Conservation (phyloP, 179 eudicot genomes). For the Beta macrorhiza region DNA sequence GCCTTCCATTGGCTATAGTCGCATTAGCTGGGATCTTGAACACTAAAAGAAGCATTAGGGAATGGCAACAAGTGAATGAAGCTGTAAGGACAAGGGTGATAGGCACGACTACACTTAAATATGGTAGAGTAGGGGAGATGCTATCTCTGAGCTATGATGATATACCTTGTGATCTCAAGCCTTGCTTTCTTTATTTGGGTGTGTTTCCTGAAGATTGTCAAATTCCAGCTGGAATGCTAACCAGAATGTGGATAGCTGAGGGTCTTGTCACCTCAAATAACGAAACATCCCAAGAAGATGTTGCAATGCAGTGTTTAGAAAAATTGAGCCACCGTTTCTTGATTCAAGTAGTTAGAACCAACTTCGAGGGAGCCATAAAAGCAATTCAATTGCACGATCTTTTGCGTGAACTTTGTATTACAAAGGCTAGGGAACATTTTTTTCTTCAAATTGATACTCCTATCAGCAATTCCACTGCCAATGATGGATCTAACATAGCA, state of each 20-base stretch:
- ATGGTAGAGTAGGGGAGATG: conserved; percentile 36
- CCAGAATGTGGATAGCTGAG: conserved; percentile 63
- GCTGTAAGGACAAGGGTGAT: conserved; percentile 35
- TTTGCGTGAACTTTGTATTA: conserved; percentile 48
- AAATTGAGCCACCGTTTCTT: conserved; percentile 52
- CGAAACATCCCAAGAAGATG: conserved; percentile 45
- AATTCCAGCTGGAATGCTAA: conserved; percentile 40
- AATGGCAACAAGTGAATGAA: conserved; percentile 54
- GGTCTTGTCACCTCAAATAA: conserved; percentile 40
- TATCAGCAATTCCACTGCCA: not conserved
- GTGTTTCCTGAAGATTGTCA: conserved; percentile 46
- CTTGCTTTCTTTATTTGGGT: conserved; percentile 60
- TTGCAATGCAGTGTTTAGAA: conserved; percentile 39
- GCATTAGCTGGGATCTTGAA: conserved; percentile 56
- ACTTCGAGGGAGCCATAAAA: conserved; percentile 42
- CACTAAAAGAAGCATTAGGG: conserved; percentile 34
- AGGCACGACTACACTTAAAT: conserved; percentile 33
- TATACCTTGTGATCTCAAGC: conserved; percentile 50
- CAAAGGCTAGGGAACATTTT: conserved; percentile 35
- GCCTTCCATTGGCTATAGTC: conserved; percentile 61
- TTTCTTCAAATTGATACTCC: conserved; percentile 27
- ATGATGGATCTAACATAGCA: not conserved
- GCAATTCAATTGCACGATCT: conserved; percentile 51
- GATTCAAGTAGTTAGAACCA: conserved; percentile 46
- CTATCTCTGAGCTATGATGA: conserved; percentile 57